These are phyloP conservation scores for Fusarium liriodendri DNA, from an alignment of 2,329 filamentous ascomycete species.

Conservation along the genomic window DNA sequence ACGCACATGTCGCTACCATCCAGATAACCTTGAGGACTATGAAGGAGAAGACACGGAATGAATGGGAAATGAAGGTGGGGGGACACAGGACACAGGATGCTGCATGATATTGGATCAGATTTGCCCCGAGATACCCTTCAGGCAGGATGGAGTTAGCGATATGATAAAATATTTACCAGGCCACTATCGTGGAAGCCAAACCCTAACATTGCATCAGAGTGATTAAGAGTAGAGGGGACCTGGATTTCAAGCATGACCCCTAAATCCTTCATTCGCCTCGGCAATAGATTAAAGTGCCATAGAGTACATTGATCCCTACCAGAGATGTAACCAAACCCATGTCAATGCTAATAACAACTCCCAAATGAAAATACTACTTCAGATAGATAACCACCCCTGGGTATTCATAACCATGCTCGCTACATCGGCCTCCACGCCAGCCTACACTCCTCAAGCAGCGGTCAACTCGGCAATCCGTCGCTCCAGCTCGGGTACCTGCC, in stretches of 20 bases:
- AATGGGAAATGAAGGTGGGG: neutral
- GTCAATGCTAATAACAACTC: neutral
- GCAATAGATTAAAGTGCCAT: neutral
- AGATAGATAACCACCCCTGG: conserved; percentile 1
- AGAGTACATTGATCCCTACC: neutral
- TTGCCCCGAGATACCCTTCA: neutral
- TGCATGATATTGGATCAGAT: neutral
- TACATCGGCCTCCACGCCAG: neutral
- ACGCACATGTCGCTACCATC: conserved; percentile 46
- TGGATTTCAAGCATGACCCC: neutral
- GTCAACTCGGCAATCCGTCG: conserved; percentile 85
- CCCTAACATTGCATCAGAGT: neutral
- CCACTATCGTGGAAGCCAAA: neutral
- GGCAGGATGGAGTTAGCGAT: neutral
- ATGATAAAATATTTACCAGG: neutral
- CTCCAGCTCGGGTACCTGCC: conserved; percentile 90
- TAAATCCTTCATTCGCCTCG: neutral
- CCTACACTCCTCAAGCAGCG: conserved; percentile 28
- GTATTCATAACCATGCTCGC: conserved; percentile 5
- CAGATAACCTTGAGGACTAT: conserved; percentile 29
- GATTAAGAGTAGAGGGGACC: neutral
- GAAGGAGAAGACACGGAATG: neutral
- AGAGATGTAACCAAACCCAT: neutral
- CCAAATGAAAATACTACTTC: neutral
- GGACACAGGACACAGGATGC: neutral